These are phyloP conservation scores for Aspergillus heteromorphus DNA, from an alignment of 495 filamentous ascomycete genomes.

Conservation along the genomic window DNA sequence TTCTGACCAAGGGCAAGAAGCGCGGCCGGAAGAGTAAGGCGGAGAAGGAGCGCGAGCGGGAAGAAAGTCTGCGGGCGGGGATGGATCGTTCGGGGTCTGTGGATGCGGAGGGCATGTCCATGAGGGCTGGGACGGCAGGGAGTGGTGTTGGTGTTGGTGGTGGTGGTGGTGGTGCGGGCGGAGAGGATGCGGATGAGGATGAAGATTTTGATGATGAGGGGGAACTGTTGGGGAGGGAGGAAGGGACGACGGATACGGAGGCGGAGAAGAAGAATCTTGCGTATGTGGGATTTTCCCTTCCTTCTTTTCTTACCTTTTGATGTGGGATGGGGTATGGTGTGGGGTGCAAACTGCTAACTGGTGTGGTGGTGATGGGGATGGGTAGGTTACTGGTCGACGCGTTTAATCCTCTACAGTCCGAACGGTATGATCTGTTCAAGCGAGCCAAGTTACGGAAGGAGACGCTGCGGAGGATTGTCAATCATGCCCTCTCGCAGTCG, in stretches of 20 bases:
- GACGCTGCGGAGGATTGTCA: slow-evolving; percentile 65
- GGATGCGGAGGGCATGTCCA: slow-evolving; percentile 35
- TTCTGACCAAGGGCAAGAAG: slow-evolving; percentile 49
- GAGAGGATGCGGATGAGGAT: slow-evolving; percentile 60
- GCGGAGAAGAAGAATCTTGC: slow-evolving; percentile 65
- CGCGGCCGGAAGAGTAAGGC: slow-evolving; percentile 62
- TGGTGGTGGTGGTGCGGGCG: slow-evolving; percentile 31
- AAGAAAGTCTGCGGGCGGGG: slow-evolving; percentile 46
- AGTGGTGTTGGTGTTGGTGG: slow-evolving; percentile 29
- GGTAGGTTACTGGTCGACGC: slow-evolving; percentile 59
- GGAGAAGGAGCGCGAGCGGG: slow-evolving; percentile 39
- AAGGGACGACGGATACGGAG: slow-evolving; percentile 58
- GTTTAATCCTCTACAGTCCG: slow-evolving; percentile 63
- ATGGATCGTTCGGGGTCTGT: slow-evolving; percentile 40
- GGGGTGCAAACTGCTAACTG: background rate
- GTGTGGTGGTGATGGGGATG: too few species aligned
- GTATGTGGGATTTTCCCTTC: slow-evolving; percentile 33
- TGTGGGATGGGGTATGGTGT: background rate
- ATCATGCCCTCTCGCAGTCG: slow-evolving; percentile 84
- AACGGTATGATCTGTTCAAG: slow-evolving; percentile 69
- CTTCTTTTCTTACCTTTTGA: background rate
- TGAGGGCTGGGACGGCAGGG: slow-evolving; percentile 40
- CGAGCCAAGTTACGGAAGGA: slow-evolving; percentile 62
- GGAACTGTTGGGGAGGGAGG: slow-evolving; percentile 55
- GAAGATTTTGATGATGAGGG: slow-evolving; percentile 62